Evolutionary conservation across 257 asterid species (phyloP).

Genomic region (Jacaranda copaia): DNA sequence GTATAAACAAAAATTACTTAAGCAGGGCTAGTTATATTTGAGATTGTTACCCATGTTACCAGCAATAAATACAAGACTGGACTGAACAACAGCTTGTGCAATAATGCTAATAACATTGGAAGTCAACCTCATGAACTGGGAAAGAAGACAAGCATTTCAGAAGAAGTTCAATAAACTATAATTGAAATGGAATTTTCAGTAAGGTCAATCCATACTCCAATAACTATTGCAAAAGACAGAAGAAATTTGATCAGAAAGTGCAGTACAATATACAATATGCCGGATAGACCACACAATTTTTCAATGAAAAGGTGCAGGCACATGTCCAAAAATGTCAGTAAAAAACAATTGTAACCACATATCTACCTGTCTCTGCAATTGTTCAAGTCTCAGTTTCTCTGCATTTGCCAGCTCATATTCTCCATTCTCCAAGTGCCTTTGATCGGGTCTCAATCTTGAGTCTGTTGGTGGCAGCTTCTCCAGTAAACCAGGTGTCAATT

Average conservation of each 20-base stretch:
- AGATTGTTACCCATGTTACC: no score
- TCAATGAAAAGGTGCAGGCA: constrained; percentile 1
- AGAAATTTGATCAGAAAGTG: neutral
- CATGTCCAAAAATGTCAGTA: constrained; percentile 11
- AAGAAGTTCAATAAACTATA: neutral
- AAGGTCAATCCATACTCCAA: constrained; percentile 5
- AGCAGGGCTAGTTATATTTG: no score
- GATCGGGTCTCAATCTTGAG: constrained; percentile 96
- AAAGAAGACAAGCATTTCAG: constrained; percentile 2
- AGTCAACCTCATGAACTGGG: neutral
- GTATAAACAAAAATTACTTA: no score
- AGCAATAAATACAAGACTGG: no score
- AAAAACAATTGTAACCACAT: constrained; percentile 14
- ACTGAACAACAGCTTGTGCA: no score
- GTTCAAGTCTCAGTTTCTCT: constrained; percentile 98
- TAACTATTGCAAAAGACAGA: neutral
- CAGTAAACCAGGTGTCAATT: constrained; percentile 75
- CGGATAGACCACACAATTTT: neutral
- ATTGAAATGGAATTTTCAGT: neutral
- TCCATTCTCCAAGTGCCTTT: constrained; percentile 94
- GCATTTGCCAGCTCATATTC: constrained; percentile 94
- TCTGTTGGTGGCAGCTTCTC: constrained; percentile 94
- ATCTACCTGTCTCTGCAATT: constrained; percentile 94
- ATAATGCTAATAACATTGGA: no score
- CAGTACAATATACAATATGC: no score